A percentile compares a stretch with the other conserved stretches of the same genome.
Evolutionary conservation across 441 rosid genomes (phyloP).

Genomic region (Theobroma grandiflorum): DNA sequence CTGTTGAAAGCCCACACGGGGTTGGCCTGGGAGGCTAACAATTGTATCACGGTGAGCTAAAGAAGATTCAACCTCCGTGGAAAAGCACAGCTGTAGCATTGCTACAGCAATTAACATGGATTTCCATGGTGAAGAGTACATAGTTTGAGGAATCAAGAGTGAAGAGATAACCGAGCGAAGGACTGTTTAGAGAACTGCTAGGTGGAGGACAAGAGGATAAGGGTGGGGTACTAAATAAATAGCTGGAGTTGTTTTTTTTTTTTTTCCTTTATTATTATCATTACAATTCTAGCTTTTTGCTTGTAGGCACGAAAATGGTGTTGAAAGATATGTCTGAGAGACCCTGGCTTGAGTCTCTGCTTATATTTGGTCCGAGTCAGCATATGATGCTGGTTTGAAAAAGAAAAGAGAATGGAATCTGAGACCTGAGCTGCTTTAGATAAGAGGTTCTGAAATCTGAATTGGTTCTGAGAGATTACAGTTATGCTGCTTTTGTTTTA

Average conservation of each 20-base stretch:
- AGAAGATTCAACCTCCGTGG: conserved; percentile 13
- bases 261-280: neutral
- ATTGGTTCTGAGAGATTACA: neutral
- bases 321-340: conserved; percentile 22
- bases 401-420: conserved; percentile 28
- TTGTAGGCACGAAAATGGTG: conserved; percentile 18
- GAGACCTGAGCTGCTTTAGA: conserved; percentile 14
- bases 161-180: neutral
- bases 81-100: neutral
- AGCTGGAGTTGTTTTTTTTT: neutral
- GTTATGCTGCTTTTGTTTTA: conserved; percentile 29
- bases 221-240: conserved; percentile 14
- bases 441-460: neutral
- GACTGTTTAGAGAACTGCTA: neutral
- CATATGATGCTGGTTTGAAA: conserved; percentile 12
- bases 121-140: conserved; percentile 18
- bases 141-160: conserved; percentile 2
- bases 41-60: conserved; percentile 36
- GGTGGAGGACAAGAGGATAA: conserved; percentile 2
- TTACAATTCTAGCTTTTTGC: conserved; percentile 16
- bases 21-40: conserved; percentile 58
- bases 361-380: neutral
- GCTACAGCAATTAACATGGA: conserved; percentile 15
- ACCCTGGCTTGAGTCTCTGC: neutral
- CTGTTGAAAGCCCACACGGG: conserved; percentile 55